Conservation (phyloP, 306 rosid genomes). For the Quercus mongolica region DNA sequence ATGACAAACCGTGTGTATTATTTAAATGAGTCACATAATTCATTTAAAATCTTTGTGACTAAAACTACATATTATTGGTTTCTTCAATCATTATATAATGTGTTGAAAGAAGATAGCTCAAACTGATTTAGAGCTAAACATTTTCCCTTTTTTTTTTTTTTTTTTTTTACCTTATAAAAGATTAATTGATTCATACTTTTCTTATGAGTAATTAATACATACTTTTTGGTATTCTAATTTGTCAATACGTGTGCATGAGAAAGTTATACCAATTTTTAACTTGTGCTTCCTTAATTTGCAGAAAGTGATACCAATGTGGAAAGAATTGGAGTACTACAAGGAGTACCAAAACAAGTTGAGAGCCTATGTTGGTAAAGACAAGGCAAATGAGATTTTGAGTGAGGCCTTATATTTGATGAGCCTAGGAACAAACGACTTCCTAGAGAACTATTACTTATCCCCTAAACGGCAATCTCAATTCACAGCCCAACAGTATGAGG, state of each 20-base stretch:
- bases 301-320: slow-evolving; percentile 82
- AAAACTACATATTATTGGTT: no score
- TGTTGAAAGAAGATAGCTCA: no score
- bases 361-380: slow-evolving; percentile 42
- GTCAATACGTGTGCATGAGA: neutral
- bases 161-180: no score
- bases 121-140: no score
- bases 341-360: slow-evolving; percentile 55
- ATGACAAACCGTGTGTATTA: neutral
- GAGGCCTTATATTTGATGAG: slow-evolving; percentile 57
- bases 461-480: slow-evolving; percentile 39
- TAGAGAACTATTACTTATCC: slow-evolving; percentile 56
- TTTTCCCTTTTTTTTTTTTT: no score
- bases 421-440: slow-evolving; percentile 77
- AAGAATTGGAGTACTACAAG: slow-evolving; percentile 63
- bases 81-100: no score
- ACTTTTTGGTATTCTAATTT: neutral
- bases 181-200: no score
- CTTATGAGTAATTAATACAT: no score
- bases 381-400: slow-evolving; percentile 34
- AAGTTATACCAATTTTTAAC: neutral
- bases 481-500: slow-evolving; percentile 40
- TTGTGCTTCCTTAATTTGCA: slow-evolving; percentile 13
- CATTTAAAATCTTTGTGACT: no score
- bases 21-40: no score